Conservation (phyloP, 225 moss, liverwort and hornwort genomes). For the Pseudisothecium myosuroides region DNA sequence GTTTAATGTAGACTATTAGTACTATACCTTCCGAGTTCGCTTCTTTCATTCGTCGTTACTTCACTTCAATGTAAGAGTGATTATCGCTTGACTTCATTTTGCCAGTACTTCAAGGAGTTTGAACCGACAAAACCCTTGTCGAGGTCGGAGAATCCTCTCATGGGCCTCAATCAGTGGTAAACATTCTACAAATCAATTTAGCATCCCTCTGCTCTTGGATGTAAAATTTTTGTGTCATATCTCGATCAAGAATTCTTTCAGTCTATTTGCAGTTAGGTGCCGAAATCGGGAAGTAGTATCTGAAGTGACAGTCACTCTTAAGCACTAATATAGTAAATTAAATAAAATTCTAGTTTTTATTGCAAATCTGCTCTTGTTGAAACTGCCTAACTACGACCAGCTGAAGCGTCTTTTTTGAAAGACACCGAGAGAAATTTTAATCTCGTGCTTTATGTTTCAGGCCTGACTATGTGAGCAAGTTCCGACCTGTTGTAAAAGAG, state of each 20-base stretch:
- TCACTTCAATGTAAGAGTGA: background rate
- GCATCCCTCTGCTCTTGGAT: background rate
- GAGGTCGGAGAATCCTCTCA: constrained; percentile 48
- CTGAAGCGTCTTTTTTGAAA: background rate
- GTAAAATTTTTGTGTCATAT: background rate
- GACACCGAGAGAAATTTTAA: background rate
- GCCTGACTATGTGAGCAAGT: constrained; percentile 51
- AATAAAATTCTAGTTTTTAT: background rate
- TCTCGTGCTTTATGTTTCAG: constrained; percentile 30
- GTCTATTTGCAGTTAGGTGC: background rate
- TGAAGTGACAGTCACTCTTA: background rate
- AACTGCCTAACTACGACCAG: background rate
- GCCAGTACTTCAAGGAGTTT: constrained; percentile 75
- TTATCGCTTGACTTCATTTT: background rate
- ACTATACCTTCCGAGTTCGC: background rate
- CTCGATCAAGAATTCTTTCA: background rate
- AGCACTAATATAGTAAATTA: background rate
- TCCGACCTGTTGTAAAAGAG: constrained; percentile 52
- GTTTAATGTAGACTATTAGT: background rate
- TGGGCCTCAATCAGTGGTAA: constrained; percentile 70
- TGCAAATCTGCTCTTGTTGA: background rate
- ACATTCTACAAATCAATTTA: background rate
- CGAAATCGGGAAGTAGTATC: background rate
- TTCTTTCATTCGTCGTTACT: background rate
- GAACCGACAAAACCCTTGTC: constrained; percentile 16